Conservation (phyloP, 805 yeast genomes). For the Dipodascopsis uninucleata region DNA sequence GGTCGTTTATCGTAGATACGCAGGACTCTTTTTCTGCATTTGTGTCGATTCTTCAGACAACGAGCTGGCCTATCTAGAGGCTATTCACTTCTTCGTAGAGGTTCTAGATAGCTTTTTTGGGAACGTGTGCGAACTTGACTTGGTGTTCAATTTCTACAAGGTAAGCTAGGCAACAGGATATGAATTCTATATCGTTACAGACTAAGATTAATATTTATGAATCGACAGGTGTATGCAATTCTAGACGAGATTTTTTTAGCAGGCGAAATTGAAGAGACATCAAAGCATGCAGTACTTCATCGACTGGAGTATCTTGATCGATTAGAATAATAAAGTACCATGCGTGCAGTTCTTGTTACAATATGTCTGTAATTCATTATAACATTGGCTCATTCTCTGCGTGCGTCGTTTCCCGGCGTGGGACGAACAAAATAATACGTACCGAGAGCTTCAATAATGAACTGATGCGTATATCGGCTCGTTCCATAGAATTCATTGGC, state of each 20-base stretch:
- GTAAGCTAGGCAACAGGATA: conserved; percentile 29
- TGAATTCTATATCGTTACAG: neutral
- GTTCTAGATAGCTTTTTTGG: conserved; percentile 80
- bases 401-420: no score
- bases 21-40: conserved; percentile 84
- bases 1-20: conserved; percentile 82
- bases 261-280: conserved; percentile 87
- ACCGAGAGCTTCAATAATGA: no score
- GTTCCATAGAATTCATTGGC: no score
- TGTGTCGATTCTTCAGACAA: conserved; percentile 77
- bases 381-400: no score
- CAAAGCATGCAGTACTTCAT: conserved; percentile 61
- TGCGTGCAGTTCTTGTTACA: no score
- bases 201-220: neutral
- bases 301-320: conserved; percentile 63
- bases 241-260: conserved; percentile 84
- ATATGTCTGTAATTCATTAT: no score
- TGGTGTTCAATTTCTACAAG: conserved; percentile 87
- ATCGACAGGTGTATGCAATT: conserved; percentile 54
- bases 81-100: conserved; percentile 85
- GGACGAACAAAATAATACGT: no score
- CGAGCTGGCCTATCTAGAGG: conserved; percentile 77
- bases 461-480: no score
- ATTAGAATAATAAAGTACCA: conserved; percentile 49
- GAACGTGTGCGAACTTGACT: conserved; percentile 88